A percentile compares a stretch with the other conserved stretches of the same genome.
These are phyloP conservation scores for Fusarium sp. DNA, from an alignment of 2,329 filamentous ascomycete genomes.

Conservation along the genomic window DNA sequence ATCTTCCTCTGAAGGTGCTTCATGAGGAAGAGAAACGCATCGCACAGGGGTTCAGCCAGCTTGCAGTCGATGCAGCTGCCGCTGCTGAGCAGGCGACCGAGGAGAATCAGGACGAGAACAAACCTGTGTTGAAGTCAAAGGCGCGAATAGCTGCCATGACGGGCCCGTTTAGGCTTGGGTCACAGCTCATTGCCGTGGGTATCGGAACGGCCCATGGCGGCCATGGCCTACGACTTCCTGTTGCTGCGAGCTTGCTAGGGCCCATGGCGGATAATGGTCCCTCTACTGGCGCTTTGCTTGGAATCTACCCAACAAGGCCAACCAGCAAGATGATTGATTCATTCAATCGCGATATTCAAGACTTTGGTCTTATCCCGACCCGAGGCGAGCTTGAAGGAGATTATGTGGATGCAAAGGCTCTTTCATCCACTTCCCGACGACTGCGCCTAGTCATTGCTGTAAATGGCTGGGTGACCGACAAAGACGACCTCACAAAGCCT, in stretches of 20 bases:
- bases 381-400: constrained; percentile 56
- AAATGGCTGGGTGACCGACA: constrained; percentile 80
- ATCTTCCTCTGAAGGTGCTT: constrained; percentile 71
- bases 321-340: constrained; percentile 86
- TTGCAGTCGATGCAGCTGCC: constrained; percentile 63
- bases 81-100: constrained; percentile 45
- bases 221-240: constrained; percentile 75
- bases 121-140: constrained; percentile 73
- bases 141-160: constrained; percentile 59
- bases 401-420: constrained; percentile 59
- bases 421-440: constrained; percentile 68
- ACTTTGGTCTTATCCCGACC: constrained; percentile 86
- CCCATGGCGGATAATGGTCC: constrained; percentile 81
- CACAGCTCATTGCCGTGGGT: constrained; percentile 79
- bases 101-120: constrained; percentile 66
- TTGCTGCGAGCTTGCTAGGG: constrained; percentile 81
- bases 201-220: constrained; percentile 83
- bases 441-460: constrained; percentile 85
- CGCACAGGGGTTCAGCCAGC: constrained; percentile 76
- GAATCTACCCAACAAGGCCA: constrained; percentile 87
- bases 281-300: constrained; percentile 85
- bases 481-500: constrained; percentile 72
- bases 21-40: constrained; percentile 78
- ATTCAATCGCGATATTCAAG: constrained; percentile 86
- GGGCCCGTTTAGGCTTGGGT: constrained; percentile 72